Evolutionary conservation across 352 stramenopile species (phyloP).

Genomic region (Phytopythium chamaehyphon): DNA sequence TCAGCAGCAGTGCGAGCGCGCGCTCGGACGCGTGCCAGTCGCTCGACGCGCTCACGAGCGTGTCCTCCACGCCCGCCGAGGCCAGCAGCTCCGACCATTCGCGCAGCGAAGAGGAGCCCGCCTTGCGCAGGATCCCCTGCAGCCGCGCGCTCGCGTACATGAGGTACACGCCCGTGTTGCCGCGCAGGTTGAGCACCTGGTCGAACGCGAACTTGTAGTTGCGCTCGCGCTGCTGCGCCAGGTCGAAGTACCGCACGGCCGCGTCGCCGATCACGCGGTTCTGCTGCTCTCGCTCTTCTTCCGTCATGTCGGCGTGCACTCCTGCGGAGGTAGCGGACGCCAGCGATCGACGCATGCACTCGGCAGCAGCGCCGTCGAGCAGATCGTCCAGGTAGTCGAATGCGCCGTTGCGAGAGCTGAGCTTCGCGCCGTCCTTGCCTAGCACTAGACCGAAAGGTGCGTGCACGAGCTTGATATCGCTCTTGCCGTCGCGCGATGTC

Average conservation of each 20-base stretch:
- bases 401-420: slow-evolving; percentile 78
- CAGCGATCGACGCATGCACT: slow-evolving; percentile 63
- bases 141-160: slow-evolving; percentile 77
- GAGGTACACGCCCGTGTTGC: slow-evolving; percentile 82
- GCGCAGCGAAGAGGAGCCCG: not conserved
- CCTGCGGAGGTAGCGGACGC: slow-evolving; percentile 24
- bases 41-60: slow-evolving; percentile 34
- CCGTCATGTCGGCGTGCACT: slow-evolving; percentile 17
- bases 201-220: slow-evolving; percentile 88
- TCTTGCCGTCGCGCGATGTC: slow-evolving; percentile 19
- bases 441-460: slow-evolving; percentile 79
- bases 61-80: slow-evolving; percentile 18
- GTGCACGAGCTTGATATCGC: slow-evolving; percentile 58
- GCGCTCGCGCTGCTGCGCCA: slow-evolving; percentile 75
- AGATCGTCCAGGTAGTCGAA: slow-evolving; percentile 78
- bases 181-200: slow-evolving; percentile 76
- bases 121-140: slow-evolving; percentile 69
- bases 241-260: slow-evolving; percentile 79
- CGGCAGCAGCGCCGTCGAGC: slow-evolving; percentile 52
- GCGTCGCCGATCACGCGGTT: slow-evolving; percentile 68
- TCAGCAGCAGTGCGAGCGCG: slow-evolving; percentile 62
- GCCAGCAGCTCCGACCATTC: slow-evolving; percentile 23
- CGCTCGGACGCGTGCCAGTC: slow-evolving; percentile 71
- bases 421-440: slow-evolving; percentile 68
- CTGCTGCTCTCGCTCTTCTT: slow-evolving; percentile 20